These are phyloP conservation scores for Cardamine resedifolia DNA, from an alignment of 345 rosid species.

Conservation along the genomic window DNA sequence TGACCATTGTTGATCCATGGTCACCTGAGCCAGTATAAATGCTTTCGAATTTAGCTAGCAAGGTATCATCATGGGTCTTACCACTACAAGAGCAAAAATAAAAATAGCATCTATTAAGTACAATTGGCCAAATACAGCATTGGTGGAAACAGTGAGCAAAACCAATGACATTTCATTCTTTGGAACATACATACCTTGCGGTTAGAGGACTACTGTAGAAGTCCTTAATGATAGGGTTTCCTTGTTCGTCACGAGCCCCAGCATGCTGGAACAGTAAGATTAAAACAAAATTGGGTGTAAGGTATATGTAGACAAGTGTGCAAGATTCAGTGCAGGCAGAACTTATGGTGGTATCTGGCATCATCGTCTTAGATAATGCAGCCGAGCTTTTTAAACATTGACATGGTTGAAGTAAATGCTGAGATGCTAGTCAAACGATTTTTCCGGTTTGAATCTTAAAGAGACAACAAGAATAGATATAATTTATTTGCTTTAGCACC, in stretches of 20 bases:
- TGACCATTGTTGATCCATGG: slow-evolving; percentile 89
- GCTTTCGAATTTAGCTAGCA: slow-evolving; percentile 80
- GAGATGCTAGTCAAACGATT: background rate
- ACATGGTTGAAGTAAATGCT: background rate
- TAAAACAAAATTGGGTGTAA: slow-evolving; percentile 1
- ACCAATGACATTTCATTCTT: slow-evolving; percentile 18
- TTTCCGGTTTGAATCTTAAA: background rate
- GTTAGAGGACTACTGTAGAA: slow-evolving; percentile 82
- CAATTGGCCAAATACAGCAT: background rate
- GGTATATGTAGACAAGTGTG: background rate
- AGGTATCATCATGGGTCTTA: slow-evolving; percentile 67
- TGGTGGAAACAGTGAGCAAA: slow-evolving; percentile 16
- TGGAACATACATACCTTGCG: slow-evolving; percentile 59
- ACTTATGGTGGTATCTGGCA: background rate
- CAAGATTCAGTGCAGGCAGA: slow-evolving; percentile 4
- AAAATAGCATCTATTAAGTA: slow-evolving; percentile 11
- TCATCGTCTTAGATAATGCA: background rate
- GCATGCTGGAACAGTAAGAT: slow-evolving; percentile 57
- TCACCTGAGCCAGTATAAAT: slow-evolving; percentile 92
- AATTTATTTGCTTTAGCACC: background rate
- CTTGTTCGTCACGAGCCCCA: slow-evolving; percentile 78
- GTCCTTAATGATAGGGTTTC: slow-evolving; percentile 82
- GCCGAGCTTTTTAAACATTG: background rate
- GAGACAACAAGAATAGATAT: background rate
- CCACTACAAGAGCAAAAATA: slow-evolving; percentile 58